These are phyloP conservation scores for Penicillium simplicissimum DNA, from an alignment of 495 filamentous ascomycete genomes.

Conservation along the genomic window DNA sequence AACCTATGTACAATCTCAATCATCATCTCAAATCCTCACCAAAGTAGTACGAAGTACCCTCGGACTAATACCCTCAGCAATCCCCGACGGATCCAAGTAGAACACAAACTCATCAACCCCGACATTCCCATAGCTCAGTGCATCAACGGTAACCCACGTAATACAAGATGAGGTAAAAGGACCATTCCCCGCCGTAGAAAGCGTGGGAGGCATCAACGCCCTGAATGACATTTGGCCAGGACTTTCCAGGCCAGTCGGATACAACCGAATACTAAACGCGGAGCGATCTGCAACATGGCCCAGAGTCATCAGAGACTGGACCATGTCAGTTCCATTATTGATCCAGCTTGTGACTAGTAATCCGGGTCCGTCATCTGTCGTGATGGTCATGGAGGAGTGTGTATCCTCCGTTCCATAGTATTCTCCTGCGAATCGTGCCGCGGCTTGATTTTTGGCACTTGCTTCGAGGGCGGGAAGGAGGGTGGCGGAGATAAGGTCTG, in stretches of 20 bases:
- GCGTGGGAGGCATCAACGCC: constrained; percentile 39
- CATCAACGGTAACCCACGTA: constrained; percentile 33
- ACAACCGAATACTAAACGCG: constrained; percentile 42
- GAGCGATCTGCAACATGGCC: constrained; percentile 3
- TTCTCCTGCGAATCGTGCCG: constrained; percentile 36
- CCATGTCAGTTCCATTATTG: constrained; percentile 42
- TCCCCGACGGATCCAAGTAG: constrained; percentile 29
- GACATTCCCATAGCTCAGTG: constrained; percentile 32
- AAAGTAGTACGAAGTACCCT: constrained; percentile 27
- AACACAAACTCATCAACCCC: constrained; percentile 47
- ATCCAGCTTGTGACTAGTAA: constrained; percentile 42
- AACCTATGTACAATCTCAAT: background rate
- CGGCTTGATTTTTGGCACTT: constrained; percentile 44
- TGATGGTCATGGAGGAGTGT: constrained; percentile 47
- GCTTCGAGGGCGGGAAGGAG: constrained; percentile 48
- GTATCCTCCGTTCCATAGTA: constrained; percentile 26
- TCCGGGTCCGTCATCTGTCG: constrained; percentile 44
- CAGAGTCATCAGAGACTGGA: constrained; percentile 27
- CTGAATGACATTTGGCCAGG: constrained; percentile 42
- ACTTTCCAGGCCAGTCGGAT: constrained; percentile 42
- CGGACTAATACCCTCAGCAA: constrained; percentile 30
- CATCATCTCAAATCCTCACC: constrained; percentile 3
- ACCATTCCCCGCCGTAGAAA: constrained; percentile 16
- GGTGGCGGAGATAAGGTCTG: constrained; percentile 36
- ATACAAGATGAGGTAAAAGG: constrained; percentile 26